These are phyloP conservation scores for Paramecium caudatum DNA, from an alignment of 73 alveolate genomes.

Conservation along the genomic window DNA sequence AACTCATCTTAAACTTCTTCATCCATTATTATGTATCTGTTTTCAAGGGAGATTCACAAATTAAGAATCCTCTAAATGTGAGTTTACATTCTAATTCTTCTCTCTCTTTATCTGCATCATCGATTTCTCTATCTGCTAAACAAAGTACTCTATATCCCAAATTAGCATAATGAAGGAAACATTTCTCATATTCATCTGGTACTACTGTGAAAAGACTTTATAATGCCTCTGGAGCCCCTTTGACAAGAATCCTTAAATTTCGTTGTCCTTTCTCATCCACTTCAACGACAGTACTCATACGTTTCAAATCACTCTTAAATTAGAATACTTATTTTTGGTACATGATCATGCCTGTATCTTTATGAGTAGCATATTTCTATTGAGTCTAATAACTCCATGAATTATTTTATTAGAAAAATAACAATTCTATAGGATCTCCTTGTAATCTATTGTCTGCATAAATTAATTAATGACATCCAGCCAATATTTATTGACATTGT, in stretches of 20 bases:
- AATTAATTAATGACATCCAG: conserved; percentile 95
- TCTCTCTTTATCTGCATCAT: conserved; percentile 84
- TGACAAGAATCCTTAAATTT: conserved; percentile 86
- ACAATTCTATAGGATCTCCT: conserved; percentile 98
- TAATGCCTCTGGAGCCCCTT: conserved; percentile 98
- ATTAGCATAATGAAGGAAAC: conserved; percentile 83
- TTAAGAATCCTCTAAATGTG: conserved; percentile 92
- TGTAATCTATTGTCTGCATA: conserved; percentile 87
- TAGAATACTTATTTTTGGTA: conserved; percentile 86
- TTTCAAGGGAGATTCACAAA: conserved; percentile 95
- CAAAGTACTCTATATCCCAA: conserved; percentile 96
- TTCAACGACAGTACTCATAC: conserved; percentile 93
- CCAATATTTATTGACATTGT: conserved; percentile 87
- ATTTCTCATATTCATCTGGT: conserved; percentile 85
- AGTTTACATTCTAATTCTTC: conserved; percentile 92
- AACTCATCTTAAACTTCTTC: conserved; percentile 83
- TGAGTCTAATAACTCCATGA: conserved; percentile 78
- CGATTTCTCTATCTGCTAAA: conserved; percentile 87
- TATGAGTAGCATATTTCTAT: conserved; percentile 79
- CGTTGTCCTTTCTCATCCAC: conserved; percentile 82
- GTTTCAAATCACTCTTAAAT: conserved; percentile 93
- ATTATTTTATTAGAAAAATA: conserved; percentile 86
- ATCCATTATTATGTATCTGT: conserved; percentile 88
- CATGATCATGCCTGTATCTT: conserved; percentile 77
- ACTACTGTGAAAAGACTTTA: conserved; percentile 82